phyloP scores from a whole-genome alignment of 1,284 basidiomycete species.

The Mycosarcoma mackinlayi region DNA sequence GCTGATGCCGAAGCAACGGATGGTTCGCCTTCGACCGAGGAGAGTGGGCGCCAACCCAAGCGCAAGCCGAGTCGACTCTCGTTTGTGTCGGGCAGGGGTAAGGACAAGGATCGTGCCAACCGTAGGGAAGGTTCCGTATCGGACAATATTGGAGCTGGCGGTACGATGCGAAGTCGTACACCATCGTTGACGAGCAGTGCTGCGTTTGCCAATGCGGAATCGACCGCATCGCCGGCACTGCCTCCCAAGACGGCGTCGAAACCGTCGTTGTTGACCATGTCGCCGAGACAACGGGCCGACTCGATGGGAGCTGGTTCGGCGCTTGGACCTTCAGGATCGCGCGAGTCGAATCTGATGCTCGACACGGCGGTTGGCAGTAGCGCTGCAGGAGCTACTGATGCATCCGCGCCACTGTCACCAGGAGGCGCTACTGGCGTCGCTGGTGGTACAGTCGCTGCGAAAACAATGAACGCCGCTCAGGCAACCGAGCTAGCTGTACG shows the following conservation, averaged over 20 bases:
- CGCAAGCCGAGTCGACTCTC: slow-evolving; percentile 56
- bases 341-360: slow-evolving; percentile 39
- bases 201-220: slow-evolving; percentile 21
- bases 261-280: slow-evolving; percentile 22
- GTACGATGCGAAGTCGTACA: slow-evolving; percentile 25
- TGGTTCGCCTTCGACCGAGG: slow-evolving; percentile 19
- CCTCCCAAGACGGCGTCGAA: slow-evolving; percentile 40
- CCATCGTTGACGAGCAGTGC: slow-evolving; percentile 28
- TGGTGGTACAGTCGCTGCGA: slow-evolving; percentile 10
- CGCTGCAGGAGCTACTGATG: slow-evolving; percentile 1
- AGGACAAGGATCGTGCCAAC: slow-evolving; percentile 36
- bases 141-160: slow-evolving; percentile 24
- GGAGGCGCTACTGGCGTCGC: background rate
- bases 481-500: slow-evolving; percentile 59
- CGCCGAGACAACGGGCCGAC: slow-evolving; percentile 44
- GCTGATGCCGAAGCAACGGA: slow-evolving; percentile 28
- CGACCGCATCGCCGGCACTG: slow-evolving; percentile 14
- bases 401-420: slow-evolving; percentile 14
- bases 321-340: slow-evolving; percentile 23
- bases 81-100: slow-evolving; percentile 46
- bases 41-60: slow-evolving; percentile 27
- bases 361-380: slow-evolving; percentile 9
- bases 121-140: slow-evolving; percentile 26
- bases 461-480: slow-evolving; percentile 40
- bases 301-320: slow-evolving; percentile 46